phyloP scores from a whole-genome alignment of 805 yeast genomes.

The Metschnikowia shivogae region DNA sequence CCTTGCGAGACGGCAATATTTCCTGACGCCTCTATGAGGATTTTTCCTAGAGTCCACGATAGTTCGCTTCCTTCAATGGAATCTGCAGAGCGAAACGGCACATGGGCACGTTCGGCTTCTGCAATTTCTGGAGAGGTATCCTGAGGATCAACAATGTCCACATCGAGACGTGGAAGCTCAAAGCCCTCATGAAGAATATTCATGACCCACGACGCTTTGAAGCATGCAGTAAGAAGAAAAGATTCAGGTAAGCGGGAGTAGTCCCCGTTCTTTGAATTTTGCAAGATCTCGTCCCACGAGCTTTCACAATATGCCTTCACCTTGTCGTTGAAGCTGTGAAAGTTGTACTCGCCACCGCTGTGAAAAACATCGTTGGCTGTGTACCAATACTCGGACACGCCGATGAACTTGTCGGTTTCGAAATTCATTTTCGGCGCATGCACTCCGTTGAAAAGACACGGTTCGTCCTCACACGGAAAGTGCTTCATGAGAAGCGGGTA shows the following conservation, averaged over 20 bases:
- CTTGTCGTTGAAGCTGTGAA: slow-evolving; percentile 57
- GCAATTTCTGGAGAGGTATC: slow-evolving; percentile 12
- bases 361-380: slow-evolving; percentile 89
- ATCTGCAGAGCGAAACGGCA: slow-evolving; percentile 80
- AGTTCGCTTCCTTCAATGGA: slow-evolving; percentile 79
- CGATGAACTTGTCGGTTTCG: slow-evolving; percentile 76
- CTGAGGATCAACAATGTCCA: slow-evolving; percentile 34
- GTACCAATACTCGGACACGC: slow-evolving; percentile 96
- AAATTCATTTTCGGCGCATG: slow-evolving; percentile 90
- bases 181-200: slow-evolving; percentile 91
- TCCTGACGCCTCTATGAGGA: slow-evolving; percentile 76
- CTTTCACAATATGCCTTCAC: slow-evolving; percentile 72
- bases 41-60: slow-evolving; percentile 94
- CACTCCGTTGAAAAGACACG: slow-evolving; percentile 91
- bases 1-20: slow-evolving; percentile 34
- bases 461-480: slow-evolving; percentile 78
- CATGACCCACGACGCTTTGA: slow-evolving; percentile 92
- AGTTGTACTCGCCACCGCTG: slow-evolving; percentile 86
- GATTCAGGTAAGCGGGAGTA: slow-evolving; percentile 53
- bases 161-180: slow-evolving; percentile 68
- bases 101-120: slow-evolving; percentile 31
- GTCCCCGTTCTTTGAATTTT: slow-evolving; percentile 49
- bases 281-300: slow-evolving; percentile 59
- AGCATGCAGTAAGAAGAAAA: slow-evolving; percentile 72
- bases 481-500: slow-evolving; percentile 77